These are phyloP conservation scores for Niebla homalea DNA, from an alignment of 495 filamentous ascomycete species.

Conservation along the genomic window DNA sequence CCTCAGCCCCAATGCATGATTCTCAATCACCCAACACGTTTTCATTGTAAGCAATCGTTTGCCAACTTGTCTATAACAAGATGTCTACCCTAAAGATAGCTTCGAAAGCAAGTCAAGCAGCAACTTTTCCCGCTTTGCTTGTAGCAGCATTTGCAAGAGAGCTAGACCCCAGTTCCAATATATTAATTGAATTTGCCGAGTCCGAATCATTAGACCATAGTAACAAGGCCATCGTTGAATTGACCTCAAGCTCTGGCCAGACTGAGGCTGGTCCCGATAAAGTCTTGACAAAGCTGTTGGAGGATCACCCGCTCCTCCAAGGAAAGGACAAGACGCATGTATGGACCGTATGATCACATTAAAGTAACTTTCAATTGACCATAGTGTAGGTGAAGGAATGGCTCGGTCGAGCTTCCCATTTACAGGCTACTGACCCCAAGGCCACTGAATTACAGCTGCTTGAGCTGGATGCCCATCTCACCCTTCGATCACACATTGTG, in stretches of 20 bases:
- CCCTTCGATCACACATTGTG: slow-evolving; percentile 71
- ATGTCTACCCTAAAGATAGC: slow-evolving; percentile 38
- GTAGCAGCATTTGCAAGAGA: slow-evolving; percentile 38
- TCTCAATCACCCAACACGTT: background rate
- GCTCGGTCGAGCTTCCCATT: slow-evolving; percentile 35
- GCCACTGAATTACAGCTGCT: slow-evolving; percentile 59
- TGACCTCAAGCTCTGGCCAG: slow-evolving; percentile 21
- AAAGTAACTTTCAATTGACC: slow-evolving; percentile 1
- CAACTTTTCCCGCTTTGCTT: slow-evolving; percentile 34
- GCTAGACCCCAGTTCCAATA: slow-evolving; percentile 29
- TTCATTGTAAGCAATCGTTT: background rate
- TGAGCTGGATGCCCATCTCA: slow-evolving; percentile 74
- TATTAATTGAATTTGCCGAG: slow-evolving; percentile 36
- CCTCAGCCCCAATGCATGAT: background rate
- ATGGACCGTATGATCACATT: background rate
- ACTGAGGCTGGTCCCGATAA: slow-evolving; percentile 26
- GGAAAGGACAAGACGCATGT: slow-evolving; percentile 27
- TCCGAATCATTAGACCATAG: slow-evolving; percentile 28
- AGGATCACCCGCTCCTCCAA: slow-evolving; percentile 29
- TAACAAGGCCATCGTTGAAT: slow-evolving; percentile 32
- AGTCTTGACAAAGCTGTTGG: slow-evolving; percentile 28
- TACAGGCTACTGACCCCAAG: slow-evolving; percentile 62
- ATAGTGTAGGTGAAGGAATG: slow-evolving; percentile 38
- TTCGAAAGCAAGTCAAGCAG: slow-evolving; percentile 46
- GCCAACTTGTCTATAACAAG: background rate